Evolutionary conservation across 2,329 filamentous ascomycete species (phyloP), one percentile per base, ranked within the genome.

Genomic region (Calonectria ilicicola): DNA sequence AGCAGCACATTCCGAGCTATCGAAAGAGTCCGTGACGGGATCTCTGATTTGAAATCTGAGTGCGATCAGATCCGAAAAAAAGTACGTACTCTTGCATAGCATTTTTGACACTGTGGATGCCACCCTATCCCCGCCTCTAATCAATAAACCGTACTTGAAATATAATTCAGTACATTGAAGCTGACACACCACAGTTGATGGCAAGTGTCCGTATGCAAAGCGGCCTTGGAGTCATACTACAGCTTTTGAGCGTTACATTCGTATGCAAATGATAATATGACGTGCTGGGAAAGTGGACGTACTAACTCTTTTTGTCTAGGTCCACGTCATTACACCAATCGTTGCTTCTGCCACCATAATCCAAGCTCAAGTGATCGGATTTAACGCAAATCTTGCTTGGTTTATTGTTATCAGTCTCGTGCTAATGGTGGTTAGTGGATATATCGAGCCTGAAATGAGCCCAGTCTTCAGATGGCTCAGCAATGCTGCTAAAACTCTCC

Each of bases 31-130:
- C 40, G 17, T 17, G n/a, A 26, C 2, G 65, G 65, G 8, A 26
- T 67, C 6, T 8, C 5, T 19, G 38, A 38, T 12, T 21, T 67
- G 29, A 44, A 47, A 12, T 7, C 14, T 21, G 17, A 35, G 26
- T 67, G 65, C 21, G 19, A 60, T 4, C 51, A 60, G 21, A 35
- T 49, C n/a, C 19, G 65, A 42, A 58, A 67, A 29, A 15, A 67
- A 10, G 65, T 60, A 19, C 26, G 65, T 32, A 10, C n/a, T 32
- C 42, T 9, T 17, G 23, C 17, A n/a, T 3, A 65, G 17, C 23
- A 9, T n/a, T 12, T 19, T 8, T 44, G 10, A 42, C 12, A 10
- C 15, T 1, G 10, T 62, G 12, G 2, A 26, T 9, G 49, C 3
- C 7, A n/a, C 27, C 49, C 3, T 35, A 46, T 10, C n/a, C 4